Base-by-base conservation (phyloP, 2,329 filamentous ascomycete genomes). In the Cytospora paraplurivora region DNA sequence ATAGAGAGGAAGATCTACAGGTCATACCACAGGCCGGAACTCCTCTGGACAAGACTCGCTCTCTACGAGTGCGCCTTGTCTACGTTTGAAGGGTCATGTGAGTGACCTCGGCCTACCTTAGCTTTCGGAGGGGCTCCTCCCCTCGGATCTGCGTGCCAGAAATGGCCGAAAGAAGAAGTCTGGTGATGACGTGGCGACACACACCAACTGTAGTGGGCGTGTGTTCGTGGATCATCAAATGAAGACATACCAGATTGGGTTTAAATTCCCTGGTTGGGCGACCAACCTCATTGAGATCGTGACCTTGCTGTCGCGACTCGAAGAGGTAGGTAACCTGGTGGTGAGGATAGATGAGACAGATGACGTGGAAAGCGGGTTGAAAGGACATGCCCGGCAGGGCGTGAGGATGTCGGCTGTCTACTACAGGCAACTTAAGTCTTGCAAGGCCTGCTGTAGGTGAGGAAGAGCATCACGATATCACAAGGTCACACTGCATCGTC, bases 241-340 rank as follows among this genome's bases (percentile, higher is more conserved):
- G 47, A 19, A 44, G 32, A 7, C 37, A 38, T 37, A 32, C 44
- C 52, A 65, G 60, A 63, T 59, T 32, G 60, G 63, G 63, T 63
- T 54, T 53, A 17, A 54, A 58, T 54, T 63, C 56, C 63, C 60
- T 63, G 52, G 47, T 60, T 63, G 63, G 60, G 60, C 51, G 59
- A 65, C 63, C 60, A 63, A 65, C 63, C 56, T 60, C 56, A 57
- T 60, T 63, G 63, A 13, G 56, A 49, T 63, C 60, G 63, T 51
- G 60, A 35, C 56, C 63, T 65, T 35, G 63, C 41, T 53, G 56
- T 57, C 59, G 52, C 56, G 63, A 63, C 52, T 59, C 27, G 59
- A 63, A 53, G 63, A 65, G 63, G 60, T 53, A n/a, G n/a, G n/a
- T n/a, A n/a, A 21, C 32, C 32, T 2, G 32, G 15, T 17, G 12